Evolutionary conservation across 768 basidiomycete genomes (phyloP).

Genomic region (Rhizopogon vulgaris): DNA sequence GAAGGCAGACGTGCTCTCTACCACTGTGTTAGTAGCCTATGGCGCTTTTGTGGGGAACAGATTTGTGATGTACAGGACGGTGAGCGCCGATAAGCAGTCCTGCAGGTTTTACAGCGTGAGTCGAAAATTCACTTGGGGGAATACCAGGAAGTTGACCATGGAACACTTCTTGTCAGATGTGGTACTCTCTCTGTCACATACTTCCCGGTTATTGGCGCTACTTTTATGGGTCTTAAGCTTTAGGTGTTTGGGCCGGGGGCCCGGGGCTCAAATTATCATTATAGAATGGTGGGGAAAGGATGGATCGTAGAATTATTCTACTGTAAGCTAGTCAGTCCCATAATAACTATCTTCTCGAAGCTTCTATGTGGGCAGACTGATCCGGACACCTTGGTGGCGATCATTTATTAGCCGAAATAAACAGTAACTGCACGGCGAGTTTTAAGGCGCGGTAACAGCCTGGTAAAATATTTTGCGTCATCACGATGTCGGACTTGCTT

Average conservation of each 20-base stretch:
- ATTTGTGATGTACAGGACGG: conserved; percentile 24
- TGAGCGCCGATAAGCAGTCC: conserved; percentile 27
- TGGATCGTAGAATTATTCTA: too few species aligned
- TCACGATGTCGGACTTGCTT: too few species aligned
- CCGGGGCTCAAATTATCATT: neutral
- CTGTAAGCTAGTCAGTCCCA: too few species aligned
- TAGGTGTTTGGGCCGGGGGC: too few species aligned
- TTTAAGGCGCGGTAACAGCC: too few species aligned
- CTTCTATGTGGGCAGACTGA: too few species aligned
- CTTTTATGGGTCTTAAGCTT: conserved; percentile 14
- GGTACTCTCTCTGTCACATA: conserved; percentile 30
- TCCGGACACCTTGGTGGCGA: too few species aligned
- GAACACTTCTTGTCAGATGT: conserved; percentile 16
- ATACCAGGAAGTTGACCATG: neutral
- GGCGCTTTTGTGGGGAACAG: conserved; percentile 29
- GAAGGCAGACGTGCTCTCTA: conserved; percentile 24
- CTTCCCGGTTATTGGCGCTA: conserved; percentile 32
- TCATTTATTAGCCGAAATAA: too few species aligned
- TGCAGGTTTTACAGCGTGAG: conserved; percentile 34
- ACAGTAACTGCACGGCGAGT: too few species aligned
- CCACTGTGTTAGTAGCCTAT: conserved; percentile 23
- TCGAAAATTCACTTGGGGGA: neutral
- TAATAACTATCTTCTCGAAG: too few species aligned
- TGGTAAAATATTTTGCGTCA: too few species aligned
- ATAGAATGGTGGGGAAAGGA: neutral